These are phyloP conservation scores for Aspergillus fischeri DNA, from an alignment of 2,329 filamentous ascomycete species.

Conservation along the genomic window DNA sequence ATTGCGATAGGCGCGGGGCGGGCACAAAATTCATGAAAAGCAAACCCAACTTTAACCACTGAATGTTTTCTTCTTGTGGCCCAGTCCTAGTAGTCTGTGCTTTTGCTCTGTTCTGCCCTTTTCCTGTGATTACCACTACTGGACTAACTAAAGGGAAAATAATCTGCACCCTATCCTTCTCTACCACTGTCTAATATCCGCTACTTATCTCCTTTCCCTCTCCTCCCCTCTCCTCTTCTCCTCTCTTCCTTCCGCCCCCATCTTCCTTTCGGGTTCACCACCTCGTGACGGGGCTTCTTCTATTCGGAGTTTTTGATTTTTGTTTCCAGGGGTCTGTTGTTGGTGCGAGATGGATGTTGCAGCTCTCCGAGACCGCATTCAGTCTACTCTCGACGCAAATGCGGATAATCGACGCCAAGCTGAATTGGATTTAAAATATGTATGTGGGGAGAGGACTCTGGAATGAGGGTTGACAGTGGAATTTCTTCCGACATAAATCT, in stretches of 20 bases:
- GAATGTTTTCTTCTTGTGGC: slow-evolving; percentile 9
- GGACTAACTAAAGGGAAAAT: background rate
- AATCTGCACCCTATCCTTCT: slow-evolving; percentile 3
- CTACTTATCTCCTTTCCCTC: slow-evolving; percentile 10
- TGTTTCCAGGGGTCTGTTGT: slow-evolving; percentile 30
- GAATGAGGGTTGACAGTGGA: slow-evolving; percentile 9
- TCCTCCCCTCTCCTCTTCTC: background rate
- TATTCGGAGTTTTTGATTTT: slow-evolving; percentile 23
- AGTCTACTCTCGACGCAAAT: slow-evolving; percentile 61
- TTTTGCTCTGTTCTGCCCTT: slow-evolving; percentile 1
- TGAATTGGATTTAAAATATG: slow-evolving; percentile 62
- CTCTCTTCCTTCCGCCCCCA: background rate
- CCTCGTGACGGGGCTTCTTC: slow-evolving; percentile 20
- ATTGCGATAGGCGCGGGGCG: slow-evolving; percentile 23
- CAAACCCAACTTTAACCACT: slow-evolving; percentile 19
- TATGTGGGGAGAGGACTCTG: slow-evolving; percentile 35
- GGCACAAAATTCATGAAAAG: slow-evolving; percentile 24
- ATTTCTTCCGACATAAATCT: slow-evolving; percentile 3
- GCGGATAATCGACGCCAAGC: slow-evolving; percentile 59
- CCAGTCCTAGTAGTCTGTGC: slow-evolving; percentile 8
- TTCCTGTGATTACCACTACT: background rate
- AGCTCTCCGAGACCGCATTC: slow-evolving; percentile 59
- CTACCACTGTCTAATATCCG: slow-evolving; percentile 19
- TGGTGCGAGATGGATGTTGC: slow-evolving; percentile 55
- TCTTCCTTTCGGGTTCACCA: slow-evolving; percentile 8